phyloP scores from a whole-genome alignment of 192 early-diverging fungal genomes.

The Geosiphon pyriformis region DNA sequence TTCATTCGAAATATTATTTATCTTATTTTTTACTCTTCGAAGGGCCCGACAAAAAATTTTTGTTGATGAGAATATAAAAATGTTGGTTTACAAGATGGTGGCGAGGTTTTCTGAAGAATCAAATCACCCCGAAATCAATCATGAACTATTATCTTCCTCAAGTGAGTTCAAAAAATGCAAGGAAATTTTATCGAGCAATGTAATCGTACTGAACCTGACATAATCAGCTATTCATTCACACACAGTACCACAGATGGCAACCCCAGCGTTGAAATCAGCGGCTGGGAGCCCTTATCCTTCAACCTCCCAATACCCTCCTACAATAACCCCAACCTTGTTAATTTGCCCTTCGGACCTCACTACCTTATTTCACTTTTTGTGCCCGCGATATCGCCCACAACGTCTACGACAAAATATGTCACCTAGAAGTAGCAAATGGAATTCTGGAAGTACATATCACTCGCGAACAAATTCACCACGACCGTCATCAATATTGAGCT shows the following conservation, averaged over 20 bases:
- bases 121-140: slow-evolving; percentile 25
- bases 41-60: not conserved
- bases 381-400: slow-evolving; percentile 23
- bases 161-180: not conserved
- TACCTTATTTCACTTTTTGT: slow-evolving; percentile 33
- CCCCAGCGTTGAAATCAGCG: not conserved
- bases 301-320: slow-evolving; percentile 3
- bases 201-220: not conserved
- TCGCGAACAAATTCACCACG: not conserved
- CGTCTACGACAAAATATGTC: not conserved
- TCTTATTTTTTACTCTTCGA: not conserved
- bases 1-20: not conserved
- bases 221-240: slow-evolving; percentile 17
- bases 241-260: not conserved
- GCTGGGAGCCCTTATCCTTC: not conserved
- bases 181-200: slow-evolving; percentile 13
- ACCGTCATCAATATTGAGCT: not conserved
- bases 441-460: not conserved
- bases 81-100: not conserved
- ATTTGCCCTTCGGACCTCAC: slow-evolving; percentile 38
- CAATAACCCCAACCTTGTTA: slow-evolving; percentile 28
- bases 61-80: slow-evolving; percentile 2
- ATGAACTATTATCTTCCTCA: slow-evolving; percentile 13
- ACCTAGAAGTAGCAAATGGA: not conserved
- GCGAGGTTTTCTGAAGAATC: slow-evolving; percentile 19